Conservation (phyloP, 225 moss, liverwort and hornwort species). For the Climacium dendroides region DNA sequence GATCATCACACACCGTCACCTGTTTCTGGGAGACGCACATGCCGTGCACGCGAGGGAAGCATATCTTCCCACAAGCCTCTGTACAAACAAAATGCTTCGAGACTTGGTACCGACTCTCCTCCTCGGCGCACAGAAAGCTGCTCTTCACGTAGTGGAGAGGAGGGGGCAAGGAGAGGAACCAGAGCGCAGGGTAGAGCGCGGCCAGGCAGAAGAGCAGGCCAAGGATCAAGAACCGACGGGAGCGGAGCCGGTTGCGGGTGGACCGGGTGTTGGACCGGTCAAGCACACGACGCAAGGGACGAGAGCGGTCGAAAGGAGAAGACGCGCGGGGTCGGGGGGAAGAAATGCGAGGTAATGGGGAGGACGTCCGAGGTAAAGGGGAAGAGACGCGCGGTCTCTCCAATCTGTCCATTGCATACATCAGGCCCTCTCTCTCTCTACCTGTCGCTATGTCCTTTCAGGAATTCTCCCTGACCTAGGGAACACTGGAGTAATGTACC, state of each 20-base stretch:
- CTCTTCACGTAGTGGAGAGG: conserved; percentile 13
- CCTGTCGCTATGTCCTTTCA: not conserved
- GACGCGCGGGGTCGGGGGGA: conserved; percentile 30
- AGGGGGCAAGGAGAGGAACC: conserved; percentile 46
- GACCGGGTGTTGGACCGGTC: conserved; percentile 18
- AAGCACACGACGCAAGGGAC: conserved; percentile 18
- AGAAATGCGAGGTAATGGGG: conserved; percentile 27
- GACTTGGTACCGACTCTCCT: conserved; percentile 10
- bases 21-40: conserved; percentile 40
- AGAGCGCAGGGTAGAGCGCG: conserved; percentile 26
- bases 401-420: conserved; percentile 39
- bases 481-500: not conserved
- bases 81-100: conserved; percentile 35
- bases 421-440: not conserved
- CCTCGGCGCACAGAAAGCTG: conserved; percentile 7
- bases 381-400: conserved; percentile 41
- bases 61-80: conserved; percentile 42
- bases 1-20: conserved; percentile 42
- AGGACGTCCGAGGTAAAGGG: conserved; percentile 19
- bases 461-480: not conserved
- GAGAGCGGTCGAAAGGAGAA: conserved; percentile 24
- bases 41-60: conserved; percentile 55
- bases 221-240: conserved; percentile 14
- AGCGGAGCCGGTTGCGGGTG: conserved; percentile 3
- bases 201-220: conserved; percentile 27